Base-by-base conservation (phyloP, 2,329 filamentous ascomycete genomes). In the Trichoderma harzianum region DNA sequence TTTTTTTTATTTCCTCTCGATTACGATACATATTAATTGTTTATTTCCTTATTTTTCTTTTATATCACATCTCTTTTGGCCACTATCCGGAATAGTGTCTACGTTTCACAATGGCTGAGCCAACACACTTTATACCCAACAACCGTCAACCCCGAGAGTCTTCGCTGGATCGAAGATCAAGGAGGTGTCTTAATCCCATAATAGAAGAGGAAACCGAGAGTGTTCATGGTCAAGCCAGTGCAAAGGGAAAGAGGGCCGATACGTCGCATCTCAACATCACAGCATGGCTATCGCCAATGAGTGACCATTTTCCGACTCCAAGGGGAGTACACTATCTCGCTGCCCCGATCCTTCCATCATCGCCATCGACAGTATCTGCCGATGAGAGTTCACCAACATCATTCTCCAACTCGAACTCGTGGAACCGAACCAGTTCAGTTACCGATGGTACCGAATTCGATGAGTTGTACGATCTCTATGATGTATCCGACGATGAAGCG, bases 381-480 rank as follows among this genome's bases (percentile, higher is more conserved):
- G 87, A 88, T 73, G 85, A 82, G 76, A 84, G 82, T 66, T 88
- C 87, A 71, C 89, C 85, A 69, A 86, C 85, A 76, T 85, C 83
- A 11, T 87, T 85, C 53, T 89, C 88, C 26, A 86, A 88, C 74
- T 85, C 85, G 30, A 86, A 88, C 74, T 85, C 85, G 30, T 90
- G 91, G 92, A 90, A 87, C 74, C 85, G 89, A 76, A 84, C 85
- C 76, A 92, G 87, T 83, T 82, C 86, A 76, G 84, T 87, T 79
- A 91, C 91, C 75, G 88, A 89, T 76, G 86, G 87, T 74, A 93
- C 89, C 75, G 91, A 93, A 74, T 95, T 95, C 77, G 93, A 97
- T 81, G 93, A 97, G 77, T 84, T 97, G 63, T 97, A 97, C 80
- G 93, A 96, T 80, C 87, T 93, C 55, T 94, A 93, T 18, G 94